A percentile compares a stretch with the other conserved stretches of the same genome.
Conservation (phyloP, 352 stramenopile genomes). For the Phytophthora lateralis region DNA sequence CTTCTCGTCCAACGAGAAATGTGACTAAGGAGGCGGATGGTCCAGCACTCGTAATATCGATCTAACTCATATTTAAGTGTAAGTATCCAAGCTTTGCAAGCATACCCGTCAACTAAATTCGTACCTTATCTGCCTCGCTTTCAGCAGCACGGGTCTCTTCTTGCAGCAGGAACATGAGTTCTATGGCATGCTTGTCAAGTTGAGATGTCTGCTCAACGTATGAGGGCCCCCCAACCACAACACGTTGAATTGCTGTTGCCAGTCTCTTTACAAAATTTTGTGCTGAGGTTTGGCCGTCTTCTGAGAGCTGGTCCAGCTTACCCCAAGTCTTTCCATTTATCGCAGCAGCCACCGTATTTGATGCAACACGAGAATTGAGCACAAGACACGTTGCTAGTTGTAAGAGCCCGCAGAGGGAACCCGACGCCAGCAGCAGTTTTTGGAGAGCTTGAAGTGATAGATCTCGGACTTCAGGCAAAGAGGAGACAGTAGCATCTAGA, state of each 20-base stretch:
- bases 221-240: slow-evolving; percentile 52
- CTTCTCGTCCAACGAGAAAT: slow-evolving; percentile 19
- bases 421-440: slow-evolving; percentile 69
- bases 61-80: slow-evolving; percentile 12
- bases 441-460: slow-evolving; percentile 66
- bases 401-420: slow-evolving; percentile 80
- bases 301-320: slow-evolving; percentile 59
- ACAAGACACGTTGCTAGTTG: slow-evolving; percentile 69
- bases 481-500: slow-evolving; percentile 58
- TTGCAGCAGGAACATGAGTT: slow-evolving; percentile 51
- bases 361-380: slow-evolving; percentile 43
- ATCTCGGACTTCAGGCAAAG: slow-evolving; percentile 53
- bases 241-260: slow-evolving; percentile 48
- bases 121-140: slow-evolving; percentile 15
- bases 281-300: slow-evolving; percentile 39
- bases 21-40: slow-evolving; percentile 25
- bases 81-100: background rate
- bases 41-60: background rate
- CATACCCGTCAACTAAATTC: background rate
- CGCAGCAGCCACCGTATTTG: slow-evolving; percentile 3
- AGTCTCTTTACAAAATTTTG: slow-evolving; percentile 58
- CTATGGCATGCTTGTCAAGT: slow-evolving; percentile 57
- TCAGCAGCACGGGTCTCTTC: slow-evolving; percentile 32
- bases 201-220: slow-evolving; percentile 41
- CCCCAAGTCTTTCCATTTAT: slow-evolving; percentile 60